phyloP scores from a whole-genome alignment of 805 yeast genomes.

The Candida sithepensis region DNA sequence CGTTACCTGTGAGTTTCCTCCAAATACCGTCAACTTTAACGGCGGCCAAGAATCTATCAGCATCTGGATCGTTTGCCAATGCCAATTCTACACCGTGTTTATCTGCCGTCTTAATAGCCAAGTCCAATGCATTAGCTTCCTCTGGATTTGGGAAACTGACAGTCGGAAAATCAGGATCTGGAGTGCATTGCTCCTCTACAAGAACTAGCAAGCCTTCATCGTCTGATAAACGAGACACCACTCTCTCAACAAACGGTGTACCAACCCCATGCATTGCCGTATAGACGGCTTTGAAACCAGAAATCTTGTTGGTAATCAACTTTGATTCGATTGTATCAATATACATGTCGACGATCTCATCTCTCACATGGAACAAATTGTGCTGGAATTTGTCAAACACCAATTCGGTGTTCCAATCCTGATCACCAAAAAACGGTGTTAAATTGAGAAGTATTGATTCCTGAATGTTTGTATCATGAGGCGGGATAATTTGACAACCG shows the following conservation, averaged over 20 bases:
- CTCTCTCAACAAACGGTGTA: conserved; percentile 47
- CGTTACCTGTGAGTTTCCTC: conserved; percentile 88
- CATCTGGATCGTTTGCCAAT: conserved; percentile 94
- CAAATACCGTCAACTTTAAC: conserved; percentile 51
- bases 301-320: conserved; percentile 30
- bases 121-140: conserved; percentile 83
- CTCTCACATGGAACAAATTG: conserved; percentile 37
- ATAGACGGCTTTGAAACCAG: conserved; percentile 58
- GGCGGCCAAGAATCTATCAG: conserved; percentile 88
- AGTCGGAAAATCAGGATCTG: conserved; percentile 85
- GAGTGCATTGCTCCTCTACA: conserved; percentile 64
- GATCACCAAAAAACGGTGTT: conserved; percentile 52
- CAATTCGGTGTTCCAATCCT: conserved; percentile 30
- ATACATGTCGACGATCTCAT: conserved; percentile 42
- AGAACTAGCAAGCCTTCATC: conserved; percentile 28
- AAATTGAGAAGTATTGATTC: conserved; percentile 55
- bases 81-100: conserved; percentile 45
- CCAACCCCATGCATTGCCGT: conserved; percentile 99
- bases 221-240: conserved; percentile 36
- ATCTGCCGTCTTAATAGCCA: conserved; percentile 66
- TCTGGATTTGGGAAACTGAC: conserved; percentile 94
- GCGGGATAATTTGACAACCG: conserved; percentile 95
- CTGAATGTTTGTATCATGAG: conserved; percentile 78
- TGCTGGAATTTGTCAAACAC: conserved; percentile 18
- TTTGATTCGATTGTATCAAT: conserved; percentile 28